Evolutionary conservation across 805 yeast genomes (phyloP).

Genomic region (Nakazawaea ernobii): DNA sequence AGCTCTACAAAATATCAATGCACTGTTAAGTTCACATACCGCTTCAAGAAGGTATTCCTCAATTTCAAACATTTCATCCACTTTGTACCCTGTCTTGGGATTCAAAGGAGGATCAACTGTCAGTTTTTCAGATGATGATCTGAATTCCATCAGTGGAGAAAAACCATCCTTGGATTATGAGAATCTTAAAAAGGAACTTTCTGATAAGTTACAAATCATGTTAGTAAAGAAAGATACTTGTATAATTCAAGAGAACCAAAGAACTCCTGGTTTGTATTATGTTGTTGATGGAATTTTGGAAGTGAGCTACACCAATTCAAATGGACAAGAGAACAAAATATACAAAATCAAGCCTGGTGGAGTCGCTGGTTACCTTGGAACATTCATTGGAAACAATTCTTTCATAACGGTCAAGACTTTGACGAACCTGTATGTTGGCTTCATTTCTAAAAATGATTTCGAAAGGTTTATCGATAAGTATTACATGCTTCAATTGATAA

Average conservation of each 20-base stretch:
- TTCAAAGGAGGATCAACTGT: not conserved
- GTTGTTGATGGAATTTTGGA: slow-evolving; percentile 76
- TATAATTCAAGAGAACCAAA: slow-evolving; percentile 58
- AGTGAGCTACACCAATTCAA: slow-evolving; percentile 38
- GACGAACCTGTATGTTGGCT: slow-evolving; percentile 62
- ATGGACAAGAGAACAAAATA: slow-evolving; percentile 32
- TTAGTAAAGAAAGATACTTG: slow-evolving; percentile 46
- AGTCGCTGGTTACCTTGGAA: slow-evolving; percentile 80
- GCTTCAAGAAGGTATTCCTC: not conserved
- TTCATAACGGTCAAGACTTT: slow-evolving; percentile 65
- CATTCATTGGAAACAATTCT: slow-evolving; percentile 74
- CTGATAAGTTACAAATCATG: slow-evolving; percentile 53
- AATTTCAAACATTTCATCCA: not conserved
- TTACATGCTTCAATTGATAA: slow-evolving; percentile 68
- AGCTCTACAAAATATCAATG: not conserved
- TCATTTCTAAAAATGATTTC: slow-evolving; percentile 55
- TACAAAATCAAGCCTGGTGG: slow-evolving; percentile 72
- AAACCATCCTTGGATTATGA: slow-evolving; percentile 33
- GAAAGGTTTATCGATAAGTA: slow-evolving; percentile 67
- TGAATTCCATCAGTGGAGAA: not conserved
- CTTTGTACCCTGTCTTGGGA: not conserved
- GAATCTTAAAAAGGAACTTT: slow-evolving; percentile 49
- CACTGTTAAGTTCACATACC: not conserved
- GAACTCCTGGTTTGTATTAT: slow-evolving; percentile 71
- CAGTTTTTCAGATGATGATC: slow-evolving; percentile 13